Base-by-base conservation (phyloP, 805 yeast species). In the Hemisphaericaspora nanyangensis region DNA sequence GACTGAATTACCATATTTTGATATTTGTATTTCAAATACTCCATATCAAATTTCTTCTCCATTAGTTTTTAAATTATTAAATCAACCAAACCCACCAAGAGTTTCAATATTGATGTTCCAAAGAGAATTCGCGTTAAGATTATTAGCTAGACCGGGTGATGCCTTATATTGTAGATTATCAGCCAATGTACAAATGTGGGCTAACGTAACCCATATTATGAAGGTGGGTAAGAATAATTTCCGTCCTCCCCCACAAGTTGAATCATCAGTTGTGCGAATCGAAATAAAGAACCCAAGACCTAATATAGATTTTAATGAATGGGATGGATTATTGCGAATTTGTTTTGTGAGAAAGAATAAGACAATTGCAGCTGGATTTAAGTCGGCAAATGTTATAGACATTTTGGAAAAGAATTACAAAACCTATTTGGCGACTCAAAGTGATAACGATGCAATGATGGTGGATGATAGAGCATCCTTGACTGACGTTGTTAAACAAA, bases 141-240 rank as follows among this genome's bases (percentile, higher is more conserved):
- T 93, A 39, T 71, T 93, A 38, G 99, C 99, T 1, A 78, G 95
- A 51, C 98, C 99, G 0, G 99, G 99, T n/a, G 98, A 93, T 52
- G 63, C 87, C 1, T 70, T 93, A 29, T 93, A 91, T 68, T 89
- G 96, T 63, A 77, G 99, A 55, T 72, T 93, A 39, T 84, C 95
- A 24, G 98, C 96, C 22, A 93, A 93, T 56, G 98, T 93, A 1
- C 99, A 93, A 58, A 91, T 93, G 98, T 93, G 98, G 97, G 96
- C 97, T n/a, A 87, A 87, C 48, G 97, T 93, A 12, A 89, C 95
- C 6, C 99, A 93, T 60, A 86, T 93, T 38, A 93, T 93, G 99
- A 93, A 93, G 63, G 99, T 93, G 22, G 98, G 98, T 17, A 85
- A 81, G 58, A 93, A 93, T 58, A 93, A 93, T 57, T 93, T 93